phyloP scores from a whole-genome alignment of 1,284 basidiomycete species.

The Chalciporus sp. region DNA sequence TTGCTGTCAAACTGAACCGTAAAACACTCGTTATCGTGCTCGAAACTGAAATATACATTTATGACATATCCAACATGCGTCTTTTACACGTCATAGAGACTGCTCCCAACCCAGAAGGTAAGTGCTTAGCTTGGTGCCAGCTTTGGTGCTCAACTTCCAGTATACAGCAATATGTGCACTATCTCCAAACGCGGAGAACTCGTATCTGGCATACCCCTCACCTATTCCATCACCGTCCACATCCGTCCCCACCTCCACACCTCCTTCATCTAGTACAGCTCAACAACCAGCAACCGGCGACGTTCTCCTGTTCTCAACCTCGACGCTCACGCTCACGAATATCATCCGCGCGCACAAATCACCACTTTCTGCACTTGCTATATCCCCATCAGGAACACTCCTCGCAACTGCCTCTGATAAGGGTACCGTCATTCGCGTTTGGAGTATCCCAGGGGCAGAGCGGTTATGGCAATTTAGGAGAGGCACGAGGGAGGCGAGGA shows the following conservation, averaged over 20 bases:
- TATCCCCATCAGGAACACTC: conserved; percentile 88
- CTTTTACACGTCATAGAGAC: conserved; percentile 98
- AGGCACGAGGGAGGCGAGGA: conserved; percentile 84
- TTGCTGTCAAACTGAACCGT: conserved; percentile 95
- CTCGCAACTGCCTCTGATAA: conserved; percentile 96
- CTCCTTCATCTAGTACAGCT: conserved; percentile 41
- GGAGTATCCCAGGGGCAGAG: conserved; percentile 88
- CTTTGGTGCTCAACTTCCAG: background rate
- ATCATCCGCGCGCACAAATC: conserved; percentile 98
- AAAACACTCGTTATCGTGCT: conserved; percentile 95
- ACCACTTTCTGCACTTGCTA: conserved; percentile 84
- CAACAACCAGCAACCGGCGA: conserved; percentile 69
- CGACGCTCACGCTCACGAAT: conserved; percentile 88
- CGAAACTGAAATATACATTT: conserved; percentile 97
- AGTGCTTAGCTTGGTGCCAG: conserved; percentile 11
- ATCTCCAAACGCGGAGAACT: conserved; percentile 93
- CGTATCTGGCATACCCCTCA: conserved; percentile 95
- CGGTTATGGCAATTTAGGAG: conserved; percentile 94
- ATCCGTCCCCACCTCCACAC: conserved; percentile 47
- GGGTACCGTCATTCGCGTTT: conserved; percentile 96
- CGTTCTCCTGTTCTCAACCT: conserved; percentile 92
- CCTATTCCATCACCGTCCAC: conserved; percentile 85
- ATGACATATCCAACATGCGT: conserved; percentile 99
- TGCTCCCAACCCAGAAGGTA: conserved; percentile 92
- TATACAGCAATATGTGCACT: conserved; percentile 89